Percentiles rank a stretch among this genome's conserved stretches.
Conservation (phyloP, 2,329 filamentous ascomycete genomes). For the Colletotrichum plurivorum region DNA sequence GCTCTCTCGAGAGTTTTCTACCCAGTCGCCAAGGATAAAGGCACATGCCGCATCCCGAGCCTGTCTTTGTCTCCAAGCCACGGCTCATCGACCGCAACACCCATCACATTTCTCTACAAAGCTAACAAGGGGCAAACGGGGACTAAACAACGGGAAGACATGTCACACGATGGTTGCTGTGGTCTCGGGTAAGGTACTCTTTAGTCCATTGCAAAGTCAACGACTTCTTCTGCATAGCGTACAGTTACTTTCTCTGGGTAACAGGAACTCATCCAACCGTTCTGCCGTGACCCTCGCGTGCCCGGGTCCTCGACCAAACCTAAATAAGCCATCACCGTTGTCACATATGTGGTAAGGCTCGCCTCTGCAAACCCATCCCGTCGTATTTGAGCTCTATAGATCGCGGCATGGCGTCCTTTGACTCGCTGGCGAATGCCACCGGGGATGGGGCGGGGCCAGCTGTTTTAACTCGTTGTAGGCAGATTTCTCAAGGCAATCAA, state of each 20-base stretch:
- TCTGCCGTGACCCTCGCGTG: slow-evolving; percentile 27
- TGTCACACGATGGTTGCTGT: slow-evolving; percentile 26
- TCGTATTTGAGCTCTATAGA: slow-evolving; percentile 22
- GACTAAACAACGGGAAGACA: slow-evolving; percentile 2
- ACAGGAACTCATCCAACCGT: slow-evolving; percentile 35
- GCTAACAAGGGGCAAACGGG: neutral
- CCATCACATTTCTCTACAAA: slow-evolving; percentile 25
- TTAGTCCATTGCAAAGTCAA: slow-evolving; percentile 37
- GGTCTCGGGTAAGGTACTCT: slow-evolving; percentile 31
- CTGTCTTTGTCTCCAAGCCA: slow-evolving; percentile 35
- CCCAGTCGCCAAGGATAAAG: slow-evolving; percentile 32
- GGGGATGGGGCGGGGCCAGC: slow-evolving; percentile 32
- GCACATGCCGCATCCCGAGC: slow-evolving; percentile 9
- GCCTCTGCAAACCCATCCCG: slow-evolving; percentile 21
- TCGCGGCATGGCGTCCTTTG: slow-evolving; percentile 29
- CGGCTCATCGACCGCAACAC: slow-evolving; percentile 7
- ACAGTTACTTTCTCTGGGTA: slow-evolving; percentile 39
- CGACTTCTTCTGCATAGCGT: slow-evolving; percentile 32
- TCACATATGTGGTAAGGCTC: slow-evolving; percentile 31
- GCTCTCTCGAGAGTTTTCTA: neutral
- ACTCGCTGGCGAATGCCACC: slow-evolving; percentile 34
- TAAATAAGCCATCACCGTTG: slow-evolving; percentile 40
- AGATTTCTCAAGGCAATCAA: slow-evolving; percentile 38
- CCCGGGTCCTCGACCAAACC: slow-evolving; percentile 26
- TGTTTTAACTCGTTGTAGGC: slow-evolving; percentile 28